Conservation (phyloP, 2,329 filamentous ascomycete species). For the Penicillium psychrosexuale region DNA sequence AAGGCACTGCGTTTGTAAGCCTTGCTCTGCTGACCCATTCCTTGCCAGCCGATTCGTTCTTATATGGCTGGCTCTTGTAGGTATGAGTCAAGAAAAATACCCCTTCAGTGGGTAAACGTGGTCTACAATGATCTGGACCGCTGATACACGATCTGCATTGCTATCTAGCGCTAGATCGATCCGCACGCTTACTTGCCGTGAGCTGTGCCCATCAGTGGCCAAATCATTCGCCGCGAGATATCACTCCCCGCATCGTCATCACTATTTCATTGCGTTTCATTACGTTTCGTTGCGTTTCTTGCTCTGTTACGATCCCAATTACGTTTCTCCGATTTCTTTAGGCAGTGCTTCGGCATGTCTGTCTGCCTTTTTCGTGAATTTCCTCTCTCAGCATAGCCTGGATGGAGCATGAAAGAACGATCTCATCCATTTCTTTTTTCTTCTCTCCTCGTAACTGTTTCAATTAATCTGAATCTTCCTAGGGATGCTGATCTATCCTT, state of each 20-base stretch:
- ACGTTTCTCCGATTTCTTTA: slow-evolving; percentile 12
- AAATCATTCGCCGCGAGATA: neutral
- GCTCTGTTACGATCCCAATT: slow-evolving; percentile 12
- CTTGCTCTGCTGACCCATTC: neutral
- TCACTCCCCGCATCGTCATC: neutral
- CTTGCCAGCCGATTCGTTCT: slow-evolving; percentile 1
- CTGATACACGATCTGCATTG: slow-evolving; percentile 10
- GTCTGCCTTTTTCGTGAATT: slow-evolving; percentile 11
- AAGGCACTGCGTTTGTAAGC: neutral
- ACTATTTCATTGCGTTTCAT: slow-evolving; percentile 11
- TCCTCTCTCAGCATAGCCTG: slow-evolving; percentile 30
- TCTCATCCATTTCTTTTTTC: slow-evolving; percentile 17
- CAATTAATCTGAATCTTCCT: slow-evolving; percentile 13
- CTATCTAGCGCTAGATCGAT: slow-evolving; percentile 6
- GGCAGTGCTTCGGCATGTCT: slow-evolving; percentile 8
- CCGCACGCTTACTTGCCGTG: slow-evolving; percentile 1
- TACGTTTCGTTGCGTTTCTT: slow-evolving; percentile 15
- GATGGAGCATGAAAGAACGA: slow-evolving; percentile 35
- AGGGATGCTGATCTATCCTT: neutral
- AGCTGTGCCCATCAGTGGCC: slow-evolving; percentile 11
- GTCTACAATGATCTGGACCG: slow-evolving; percentile 3
- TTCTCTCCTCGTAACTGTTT: slow-evolving; percentile 11
- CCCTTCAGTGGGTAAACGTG: neutral
- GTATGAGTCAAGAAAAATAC: neutral
- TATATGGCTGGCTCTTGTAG: slow-evolving; percentile 1